Base-by-base conservation (phyloP, 2,329 filamentous ascomycete genomes). In the Pseudogymnoascus sp. region DNA sequence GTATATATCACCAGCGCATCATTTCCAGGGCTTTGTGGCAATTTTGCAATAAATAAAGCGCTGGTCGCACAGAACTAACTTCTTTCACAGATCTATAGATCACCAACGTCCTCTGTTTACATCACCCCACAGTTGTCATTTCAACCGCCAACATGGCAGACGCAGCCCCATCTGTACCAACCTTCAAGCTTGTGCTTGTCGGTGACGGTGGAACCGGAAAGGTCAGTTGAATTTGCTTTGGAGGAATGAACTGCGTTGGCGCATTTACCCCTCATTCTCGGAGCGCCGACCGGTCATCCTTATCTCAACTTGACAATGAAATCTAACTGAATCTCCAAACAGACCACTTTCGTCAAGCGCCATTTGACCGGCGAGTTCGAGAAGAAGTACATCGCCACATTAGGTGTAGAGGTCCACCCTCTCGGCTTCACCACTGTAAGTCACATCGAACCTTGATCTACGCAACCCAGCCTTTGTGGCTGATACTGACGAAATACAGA, bases 291-390 rank as follows among this genome's bases (percentile, higher is more conserved):
- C 42, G 11, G 47, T 28, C 16, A 16, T 53, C 59, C 16, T 47
- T 35, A 62, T 38, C 61, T 62, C 12, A 38, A 38, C 3, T 8
- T 44, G 16, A 37, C 18, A 10, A 61, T 47, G n/a, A 56, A 56
- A 21, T 21, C 50, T 56, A 56, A 56, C 50, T 56, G 28, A 35
- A 35, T 35, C 28, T 21, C 50, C 50, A 56, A 25, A 70, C 76
- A 99, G 94, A 99, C 94, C 78, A 99, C 94, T 77, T 99, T 99
- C 80, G 94, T 99, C 85, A 99, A 99, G 89, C 94, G 94, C 77
- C 94, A 99, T 82, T 86, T 97, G 87, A 99, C 94, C 76, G 94
- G 94, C 78, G 94, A 99, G 79, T 99, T 99, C 77, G 94, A 99
- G 84, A 99, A 99, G 90, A 99, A 97, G 84, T 99, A 99, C 83